Conservation (phyloP, 2,329 filamentous ascomycete species). For the Teratosphaeria epicoccoides region DNA sequence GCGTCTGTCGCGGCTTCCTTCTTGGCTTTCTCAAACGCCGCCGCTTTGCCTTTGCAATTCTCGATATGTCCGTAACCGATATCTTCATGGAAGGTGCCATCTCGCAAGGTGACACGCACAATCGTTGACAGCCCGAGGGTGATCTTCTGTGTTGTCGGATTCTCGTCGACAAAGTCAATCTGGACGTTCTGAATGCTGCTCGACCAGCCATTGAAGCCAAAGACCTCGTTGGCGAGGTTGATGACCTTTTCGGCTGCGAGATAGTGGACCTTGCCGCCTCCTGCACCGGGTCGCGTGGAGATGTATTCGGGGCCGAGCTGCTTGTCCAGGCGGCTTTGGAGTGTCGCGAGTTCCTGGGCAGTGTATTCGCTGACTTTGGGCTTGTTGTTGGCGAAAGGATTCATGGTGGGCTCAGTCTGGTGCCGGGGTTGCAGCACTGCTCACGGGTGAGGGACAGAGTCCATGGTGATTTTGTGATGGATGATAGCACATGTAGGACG, state of each 20-base stretch:
- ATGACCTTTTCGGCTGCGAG: conserved; percentile 95
- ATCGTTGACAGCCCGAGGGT: conserved; percentile 82
- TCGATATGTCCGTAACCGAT: conserved; percentile 95
- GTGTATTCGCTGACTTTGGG: conserved; percentile 69
- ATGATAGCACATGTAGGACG: too few species aligned
- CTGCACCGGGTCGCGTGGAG: conserved; percentile 71
- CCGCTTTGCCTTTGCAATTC: conserved; percentile 89
- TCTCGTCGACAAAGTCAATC: conserved; percentile 91
- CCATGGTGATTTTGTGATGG: too few species aligned
- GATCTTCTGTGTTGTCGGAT: conserved; percentile 64
- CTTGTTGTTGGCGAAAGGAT: conserved; percentile 69
- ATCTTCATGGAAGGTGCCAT: conserved; percentile 96
- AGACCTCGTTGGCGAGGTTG: conserved; percentile 85
- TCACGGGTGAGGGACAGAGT: too few species aligned
- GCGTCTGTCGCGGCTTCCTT: conserved; percentile 96
- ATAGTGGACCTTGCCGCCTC: conserved; percentile 82
- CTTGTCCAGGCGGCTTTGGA: conserved; percentile 78
- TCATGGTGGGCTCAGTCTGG: too few species aligned
- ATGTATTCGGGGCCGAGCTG: conserved; percentile 95
- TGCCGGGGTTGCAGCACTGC: too few species aligned
- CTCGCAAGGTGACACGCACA: conserved; percentile 76
- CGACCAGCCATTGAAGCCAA: conserved; percentile 97
- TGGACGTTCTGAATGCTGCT: conserved; percentile 90
- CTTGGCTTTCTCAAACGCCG: conserved; percentile 96
- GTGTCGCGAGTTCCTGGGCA: conserved; percentile 76